Evolutionary conservation across 352 stramenopile genomes (phyloP).

Genomic region (Blastocystis sp.): DNA sequence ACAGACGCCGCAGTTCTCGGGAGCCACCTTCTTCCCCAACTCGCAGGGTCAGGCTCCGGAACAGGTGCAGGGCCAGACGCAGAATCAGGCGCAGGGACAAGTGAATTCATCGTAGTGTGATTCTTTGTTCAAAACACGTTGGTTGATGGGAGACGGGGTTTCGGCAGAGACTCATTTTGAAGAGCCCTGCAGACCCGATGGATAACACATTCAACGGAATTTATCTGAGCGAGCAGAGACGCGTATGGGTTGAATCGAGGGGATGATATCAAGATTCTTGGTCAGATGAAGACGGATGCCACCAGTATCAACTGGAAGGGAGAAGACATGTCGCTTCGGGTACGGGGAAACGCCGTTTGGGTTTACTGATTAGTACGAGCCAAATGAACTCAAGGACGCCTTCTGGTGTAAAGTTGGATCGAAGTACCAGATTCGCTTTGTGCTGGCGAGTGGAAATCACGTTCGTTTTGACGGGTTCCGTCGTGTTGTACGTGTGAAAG

Average conservation of each 20-base stretch:
- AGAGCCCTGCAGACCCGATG: no score
- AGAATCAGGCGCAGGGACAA: no score
- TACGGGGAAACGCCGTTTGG: not conserved
- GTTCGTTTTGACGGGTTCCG: conserved; percentile 25
- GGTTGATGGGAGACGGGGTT: no score
- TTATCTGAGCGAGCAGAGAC: not conserved
- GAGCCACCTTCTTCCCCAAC: not conserved
- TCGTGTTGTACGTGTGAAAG: not conserved
- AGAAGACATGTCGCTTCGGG: conserved; percentile 13
- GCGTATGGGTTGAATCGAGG: not conserved
- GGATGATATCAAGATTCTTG: conserved; percentile 17
- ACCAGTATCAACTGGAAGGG: conserved; percentile 42
- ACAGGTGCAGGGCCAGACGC: no score
- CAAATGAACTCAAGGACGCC: conserved; percentile 22
- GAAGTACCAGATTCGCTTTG: conserved; percentile 21
- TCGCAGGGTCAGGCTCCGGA: no score
- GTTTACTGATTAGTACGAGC: not conserved
- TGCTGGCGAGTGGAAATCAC: not conserved
- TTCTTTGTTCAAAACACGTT: no score
- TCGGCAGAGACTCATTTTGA: no score
- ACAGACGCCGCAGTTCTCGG: not conserved
- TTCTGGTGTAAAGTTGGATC: conserved; percentile 53
- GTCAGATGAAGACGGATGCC: conserved; percentile 40
- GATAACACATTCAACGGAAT: conserved; percentile 49
- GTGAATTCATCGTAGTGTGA: no score